phyloP scores from a whole-genome alignment of 257 asterid species.

The Ophiorrhiza pumila region DNA sequence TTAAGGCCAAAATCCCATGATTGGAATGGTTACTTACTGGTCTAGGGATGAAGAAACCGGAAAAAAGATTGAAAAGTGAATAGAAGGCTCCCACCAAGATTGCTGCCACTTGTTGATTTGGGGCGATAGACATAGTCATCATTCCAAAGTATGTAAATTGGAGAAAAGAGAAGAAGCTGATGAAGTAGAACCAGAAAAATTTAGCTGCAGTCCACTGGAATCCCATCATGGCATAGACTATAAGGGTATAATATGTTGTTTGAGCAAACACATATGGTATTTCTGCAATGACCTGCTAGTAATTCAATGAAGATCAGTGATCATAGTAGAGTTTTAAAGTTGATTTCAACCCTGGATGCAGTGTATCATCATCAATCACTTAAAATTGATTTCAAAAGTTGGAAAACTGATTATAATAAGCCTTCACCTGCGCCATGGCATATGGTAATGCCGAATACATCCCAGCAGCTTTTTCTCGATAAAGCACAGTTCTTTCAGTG shows the following conservation, averaged over 20 bases:
- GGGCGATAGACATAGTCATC: slow-evolving; percentile 81
- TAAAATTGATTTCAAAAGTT: too few species aligned
- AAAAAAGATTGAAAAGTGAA: slow-evolving; percentile 70
- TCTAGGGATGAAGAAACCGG: slow-evolving; percentile 76
- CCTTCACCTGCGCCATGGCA: slow-evolving; percentile 73
- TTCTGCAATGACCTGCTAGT: slow-evolving; percentile 53
- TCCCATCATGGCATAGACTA: slow-evolving; percentile 77
- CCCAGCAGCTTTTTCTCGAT: slow-evolving; percentile 71
- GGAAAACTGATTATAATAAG: too few species aligned
- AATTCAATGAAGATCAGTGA: not conserved
- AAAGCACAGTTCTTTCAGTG: slow-evolving; percentile 67
- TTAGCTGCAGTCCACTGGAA: slow-evolving; percentile 73
- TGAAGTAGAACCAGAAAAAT: slow-evolving; percentile 80
- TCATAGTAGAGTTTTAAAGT: not conserved
- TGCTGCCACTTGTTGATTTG: slow-evolving; percentile 77
- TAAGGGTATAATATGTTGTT: slow-evolving; percentile 51
- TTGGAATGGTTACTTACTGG: slow-evolving; percentile 51
- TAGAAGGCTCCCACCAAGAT: slow-evolving; percentile 74
- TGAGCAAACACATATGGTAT: slow-evolving; percentile 65
- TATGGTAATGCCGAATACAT: slow-evolving; percentile 87
- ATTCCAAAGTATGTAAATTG: slow-evolving; percentile 86
- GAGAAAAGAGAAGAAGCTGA: slow-evolving; percentile 65
- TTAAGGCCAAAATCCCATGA: not conserved
- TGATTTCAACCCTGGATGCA: not conserved
- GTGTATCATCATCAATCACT: too few species aligned